These are phyloP conservation scores for Dittrichia graveolens DNA, from an alignment of 129 eudicot species.

Conservation along the genomic window DNA sequence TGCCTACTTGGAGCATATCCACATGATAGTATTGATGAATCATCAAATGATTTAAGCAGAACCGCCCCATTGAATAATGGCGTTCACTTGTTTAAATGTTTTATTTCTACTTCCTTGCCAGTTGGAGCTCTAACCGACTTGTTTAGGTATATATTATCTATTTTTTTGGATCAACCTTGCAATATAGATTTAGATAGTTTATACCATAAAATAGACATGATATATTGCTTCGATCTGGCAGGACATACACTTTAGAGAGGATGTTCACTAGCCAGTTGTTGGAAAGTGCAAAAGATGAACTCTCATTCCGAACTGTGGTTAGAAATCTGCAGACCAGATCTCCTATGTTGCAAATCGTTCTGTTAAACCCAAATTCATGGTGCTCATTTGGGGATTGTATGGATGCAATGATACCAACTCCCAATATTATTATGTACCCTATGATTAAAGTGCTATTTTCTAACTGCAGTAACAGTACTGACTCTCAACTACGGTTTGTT, in stretches of 20 bases:
- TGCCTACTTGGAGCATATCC: slow-evolving; percentile 86
- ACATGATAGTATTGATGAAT: slow-evolving; percentile 36
- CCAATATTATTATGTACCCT: slow-evolving; percentile 55
- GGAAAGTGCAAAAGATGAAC: slow-evolving; percentile 90
- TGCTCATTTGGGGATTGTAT: slow-evolving; percentile 65
- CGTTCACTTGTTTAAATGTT: slow-evolving; percentile 77
- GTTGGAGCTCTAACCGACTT: slow-evolving; percentile 46
- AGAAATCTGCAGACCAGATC: slow-evolving; percentile 65
- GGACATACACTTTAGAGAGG: slow-evolving; percentile 80
- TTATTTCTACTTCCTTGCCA: slow-evolving; percentile 66
- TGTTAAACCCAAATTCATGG: slow-evolving; percentile 89
- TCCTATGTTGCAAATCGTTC: slow-evolving; percentile 65
- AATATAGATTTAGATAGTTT: not conserved
- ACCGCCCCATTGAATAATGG: slow-evolving; percentile 56
- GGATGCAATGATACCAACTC: slow-evolving; percentile 40
- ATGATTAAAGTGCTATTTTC: slow-evolving; percentile 70
- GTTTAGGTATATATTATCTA: slow-evolving; percentile 51
- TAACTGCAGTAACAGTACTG: slow-evolving; percentile 42
- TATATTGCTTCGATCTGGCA: slow-evolving; percentile 27
- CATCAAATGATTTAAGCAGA: slow-evolving; percentile 13
- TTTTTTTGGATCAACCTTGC: not conserved
- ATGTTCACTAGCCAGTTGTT: slow-evolving; percentile 79
- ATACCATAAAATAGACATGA: not conserved
- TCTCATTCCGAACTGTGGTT: slow-evolving; percentile 81
- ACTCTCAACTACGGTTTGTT: slow-evolving; percentile 57